Evolutionary conservation across 768 basidiomycete species (phyloP), one percentile per base, ranked within the genome.

Genomic region (Rhodosporidiobolus sp.): DNA sequence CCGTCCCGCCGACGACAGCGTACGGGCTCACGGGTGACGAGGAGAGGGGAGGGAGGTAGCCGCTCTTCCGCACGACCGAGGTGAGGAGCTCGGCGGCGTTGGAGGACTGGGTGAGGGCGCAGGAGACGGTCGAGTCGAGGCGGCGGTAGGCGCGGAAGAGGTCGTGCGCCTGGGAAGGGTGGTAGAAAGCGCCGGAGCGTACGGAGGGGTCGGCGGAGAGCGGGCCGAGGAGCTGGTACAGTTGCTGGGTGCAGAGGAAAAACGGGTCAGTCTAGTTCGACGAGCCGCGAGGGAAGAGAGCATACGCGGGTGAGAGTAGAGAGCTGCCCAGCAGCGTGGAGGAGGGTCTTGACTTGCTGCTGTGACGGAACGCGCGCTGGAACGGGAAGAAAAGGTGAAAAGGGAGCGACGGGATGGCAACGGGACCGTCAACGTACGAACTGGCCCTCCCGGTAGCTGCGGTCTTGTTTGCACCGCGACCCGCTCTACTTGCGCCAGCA

Each of bases 121-220:
- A 34, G n/a, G 28, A 26, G 55, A 55, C 11, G 43, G 54, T 56
- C 28, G 38, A 30, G 22, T 65, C 64, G 54, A 65, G 14, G 54
- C 55, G 64, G 46, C 64, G 64, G 64, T 56, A 65, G 54, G 35
- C 12, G 38, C 54, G 54, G 55, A 65, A 65, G 64, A 56, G 22
- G 55, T 45, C 55, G 19, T 17, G n/a, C 30, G 64, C 53, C 56
- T 65, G 28, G 11, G 43, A 55, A 24, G 54, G 53, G 64, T 45
- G 30, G 54, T 38, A 65, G 10, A 19, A 65, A 19, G 26, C 24
- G 7, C 54, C 54, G 32, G 54, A 46, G 54, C 19, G 12, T 32
- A 65, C 30, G 45, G 38, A 46, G 26, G 64, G 45, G 45, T 56
- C 43, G 64, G 55, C 48, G 17, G 30, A 56, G 28, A 65, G 45